Evolutionary conservation across 495 filamentous ascomycete species (phyloP).

Genomic region (Choiromyces venosus): DNA sequence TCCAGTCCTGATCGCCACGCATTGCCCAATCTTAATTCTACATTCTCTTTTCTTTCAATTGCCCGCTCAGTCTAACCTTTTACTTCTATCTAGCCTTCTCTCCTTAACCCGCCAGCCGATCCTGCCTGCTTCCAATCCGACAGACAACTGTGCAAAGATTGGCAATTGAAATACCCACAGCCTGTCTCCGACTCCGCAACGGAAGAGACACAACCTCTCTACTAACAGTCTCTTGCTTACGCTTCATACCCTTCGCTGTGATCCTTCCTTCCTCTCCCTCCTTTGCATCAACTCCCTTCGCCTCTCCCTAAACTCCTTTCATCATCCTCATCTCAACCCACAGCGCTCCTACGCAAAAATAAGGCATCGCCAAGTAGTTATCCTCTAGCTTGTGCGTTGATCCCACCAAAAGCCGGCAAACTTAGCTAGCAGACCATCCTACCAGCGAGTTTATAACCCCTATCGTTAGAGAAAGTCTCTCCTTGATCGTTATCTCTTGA

Average conservation of each 20-base stretch:
- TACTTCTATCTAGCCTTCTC: slow-evolving; percentile 36
- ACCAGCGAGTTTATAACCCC: slow-evolving; percentile 6
- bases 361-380: slow-evolving; percentile 27
- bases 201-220: slow-evolving; percentile 29
- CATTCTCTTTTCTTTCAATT: slow-evolving; percentile 21
- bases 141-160: slow-evolving; percentile 26
- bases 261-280: slow-evolving; percentile 34
- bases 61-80: slow-evolving; percentile 17
- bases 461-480: slow-evolving; percentile 24
- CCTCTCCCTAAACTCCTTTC: slow-evolving; percentile 38
- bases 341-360: slow-evolving; percentile 18
- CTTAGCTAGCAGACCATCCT: slow-evolving; percentile 30
- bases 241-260: slow-evolving; percentile 38
- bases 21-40: slow-evolving; percentile 34
- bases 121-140: slow-evolving; percentile 35
- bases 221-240: slow-evolving; percentile 38
- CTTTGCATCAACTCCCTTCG: slow-evolving; percentile 29
- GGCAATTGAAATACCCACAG: slow-evolving; percentile 38
- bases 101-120: slow-evolving; percentile 32
- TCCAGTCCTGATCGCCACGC: slow-evolving; percentile 35
- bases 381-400: slow-evolving; percentile 26
- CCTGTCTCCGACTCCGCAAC: slow-evolving; percentile 22
- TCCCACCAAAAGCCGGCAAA: slow-evolving; percentile 30
- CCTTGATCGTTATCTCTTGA: slow-evolving; percentile 31
- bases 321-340: slow-evolving; percentile 42